Conservation (phyloP, 345 rosid genomes). For the Pugionium cornutum region DNA sequence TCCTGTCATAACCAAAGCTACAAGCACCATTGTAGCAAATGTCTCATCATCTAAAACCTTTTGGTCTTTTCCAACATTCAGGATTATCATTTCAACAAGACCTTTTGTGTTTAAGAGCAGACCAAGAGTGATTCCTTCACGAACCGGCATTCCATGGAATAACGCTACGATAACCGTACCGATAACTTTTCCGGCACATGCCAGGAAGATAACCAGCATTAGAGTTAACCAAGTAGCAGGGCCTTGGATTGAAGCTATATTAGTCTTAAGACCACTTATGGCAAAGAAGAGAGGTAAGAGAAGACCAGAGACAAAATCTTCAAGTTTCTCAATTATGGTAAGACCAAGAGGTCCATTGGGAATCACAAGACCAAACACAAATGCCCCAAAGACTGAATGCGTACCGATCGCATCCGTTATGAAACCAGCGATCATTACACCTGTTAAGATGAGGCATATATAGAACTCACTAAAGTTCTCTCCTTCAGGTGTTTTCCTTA, state of each 20-base stretch:
- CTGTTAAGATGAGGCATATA: conserved; percentile 81
- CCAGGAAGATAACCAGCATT: conserved; percentile 51
- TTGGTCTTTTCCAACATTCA: conserved; percentile 88
- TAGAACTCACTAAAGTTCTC: conserved; percentile 78
- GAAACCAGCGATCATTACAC: conserved; percentile 92
- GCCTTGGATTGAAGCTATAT: conserved; percentile 47
- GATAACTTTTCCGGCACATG: conserved; percentile 63
- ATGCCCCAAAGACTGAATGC: conserved; percentile 92
- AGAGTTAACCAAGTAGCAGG: conserved; percentile 54
- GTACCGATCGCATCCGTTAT: conserved; percentile 93
- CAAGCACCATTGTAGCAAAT: conserved; percentile 78
- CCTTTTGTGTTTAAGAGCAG: conserved; percentile 94
- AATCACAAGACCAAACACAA: conserved; percentile 82
- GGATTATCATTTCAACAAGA: conserved; percentile 84
- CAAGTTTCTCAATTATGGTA: conserved; percentile 85
- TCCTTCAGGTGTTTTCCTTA: conserved; percentile 83
- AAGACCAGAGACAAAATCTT: conserved; percentile 94
- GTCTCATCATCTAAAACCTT: conserved; percentile 80
- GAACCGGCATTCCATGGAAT: conserved; percentile 72
- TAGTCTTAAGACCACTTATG: conserved; percentile 88
- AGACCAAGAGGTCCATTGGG: conserved; percentile 92
- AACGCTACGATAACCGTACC: conserved; percentile 62
- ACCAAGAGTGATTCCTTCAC: conserved; percentile 86
- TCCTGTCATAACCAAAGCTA: conserved; percentile 73
- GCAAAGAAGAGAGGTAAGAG: conserved; percentile 89